Evolutionary conservation across 2,329 filamentous ascomycete species (phyloP), one percentile per base, ranked within the genome.

Genomic region (Aaosphaeria pasadenensis): DNA sequence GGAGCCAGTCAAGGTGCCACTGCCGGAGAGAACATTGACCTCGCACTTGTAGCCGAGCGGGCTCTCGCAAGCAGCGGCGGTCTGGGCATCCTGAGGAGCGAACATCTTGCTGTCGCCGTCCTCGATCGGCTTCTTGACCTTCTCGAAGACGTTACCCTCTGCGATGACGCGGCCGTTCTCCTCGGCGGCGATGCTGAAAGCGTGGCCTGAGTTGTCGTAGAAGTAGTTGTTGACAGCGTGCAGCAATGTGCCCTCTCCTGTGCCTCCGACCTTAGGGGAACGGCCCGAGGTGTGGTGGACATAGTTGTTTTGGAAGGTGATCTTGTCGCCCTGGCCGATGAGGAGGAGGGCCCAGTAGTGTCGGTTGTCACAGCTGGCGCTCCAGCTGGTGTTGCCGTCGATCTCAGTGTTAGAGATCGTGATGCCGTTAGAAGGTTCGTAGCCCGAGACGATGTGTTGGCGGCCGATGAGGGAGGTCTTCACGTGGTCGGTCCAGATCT

Each of bases 401-500:
- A 62, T 52, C 28, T 59, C 55, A 24, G 45, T 51, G 51, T 60
- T 62, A 39, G 53, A 54, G 41, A 62, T 54, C 6, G 58, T 58
- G 24, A 62, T 51, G 44, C 52, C 42, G 38, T 47, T 49, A 43
- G 42, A 49, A 43, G 58, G 48, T 17, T 48, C 49, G 36, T 57
- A 49, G 41, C 56, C 54, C 11, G 48, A 28, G 41, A 59, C 56
- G 24, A 58, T 45, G 44, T 54, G 50, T 24, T 58, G 53, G 46
- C 58, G 53, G 9, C 56, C 56, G 39, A 58, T 51, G 29, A 54
- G 39, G 11, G 54, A 57, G 32, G 47, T 54, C 43, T 55, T 57
- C 28, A 58, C 53, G 43, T 62, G 57, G 42, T 71, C 68, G 39
- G 70, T 68, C 67, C 67, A 71, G 47, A 71, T 52, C 11, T 56